Evolutionary conservation across 1,139 yeast genomes (phyloP).

Genomic region (Taphrina deformans): DNA sequence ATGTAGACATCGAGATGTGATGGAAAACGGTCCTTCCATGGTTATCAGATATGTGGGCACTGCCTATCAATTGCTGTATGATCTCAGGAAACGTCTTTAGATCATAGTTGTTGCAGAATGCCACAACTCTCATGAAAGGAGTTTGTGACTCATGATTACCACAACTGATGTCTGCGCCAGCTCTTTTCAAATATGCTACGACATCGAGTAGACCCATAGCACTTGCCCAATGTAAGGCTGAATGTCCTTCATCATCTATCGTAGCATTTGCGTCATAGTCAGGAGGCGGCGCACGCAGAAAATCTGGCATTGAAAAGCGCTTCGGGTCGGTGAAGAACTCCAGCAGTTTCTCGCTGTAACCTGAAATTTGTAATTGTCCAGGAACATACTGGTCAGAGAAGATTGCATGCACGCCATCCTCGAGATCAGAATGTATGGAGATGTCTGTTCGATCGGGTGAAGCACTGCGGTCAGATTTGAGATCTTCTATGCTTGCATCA

Average conservation of each 20-base stretch:
- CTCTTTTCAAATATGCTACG: slow-evolving; percentile 68
- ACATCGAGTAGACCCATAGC: slow-evolving; percentile 77
- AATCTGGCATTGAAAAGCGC: slow-evolving; percentile 69
- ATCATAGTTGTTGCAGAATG: slow-evolving; percentile 84
- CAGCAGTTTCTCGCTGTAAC: slow-evolving; percentile 51
- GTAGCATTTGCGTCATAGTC: slow-evolving; percentile 76
- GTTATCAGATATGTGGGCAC: slow-evolving; percentile 70
- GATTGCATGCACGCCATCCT: slow-evolving; percentile 12
- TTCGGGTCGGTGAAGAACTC: slow-evolving; percentile 71
- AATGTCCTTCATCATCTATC: slow-evolving; percentile 89
- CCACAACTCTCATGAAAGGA: slow-evolving; percentile 81
- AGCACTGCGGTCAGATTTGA: slow-evolving; percentile 22
- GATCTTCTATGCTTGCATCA: slow-evolving; percentile 30
- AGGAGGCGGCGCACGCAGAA: slow-evolving; percentile 69
- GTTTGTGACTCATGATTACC: slow-evolving; percentile 91
- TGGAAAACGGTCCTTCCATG: slow-evolving; percentile 86
- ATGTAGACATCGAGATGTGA: slow-evolving; percentile 79
- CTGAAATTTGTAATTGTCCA: slow-evolving; percentile 38
- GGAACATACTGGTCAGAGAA: slow-evolving; percentile 27
- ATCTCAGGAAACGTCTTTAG: slow-evolving; percentile 70
- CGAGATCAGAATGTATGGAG: slow-evolving; percentile 16
- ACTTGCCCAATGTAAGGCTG: slow-evolving; percentile 95
- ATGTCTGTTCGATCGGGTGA: slow-evolving; percentile 28
- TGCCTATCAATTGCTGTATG: slow-evolving; percentile 71
- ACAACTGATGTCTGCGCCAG: slow-evolving; percentile 66